Percentiles rank a stretch among this genome's conserved stretches.
Evolutionary conservation across 768 basidiomycete genomes (phyloP).

Genomic region (Leucocoprinus birnbaumii): DNA sequence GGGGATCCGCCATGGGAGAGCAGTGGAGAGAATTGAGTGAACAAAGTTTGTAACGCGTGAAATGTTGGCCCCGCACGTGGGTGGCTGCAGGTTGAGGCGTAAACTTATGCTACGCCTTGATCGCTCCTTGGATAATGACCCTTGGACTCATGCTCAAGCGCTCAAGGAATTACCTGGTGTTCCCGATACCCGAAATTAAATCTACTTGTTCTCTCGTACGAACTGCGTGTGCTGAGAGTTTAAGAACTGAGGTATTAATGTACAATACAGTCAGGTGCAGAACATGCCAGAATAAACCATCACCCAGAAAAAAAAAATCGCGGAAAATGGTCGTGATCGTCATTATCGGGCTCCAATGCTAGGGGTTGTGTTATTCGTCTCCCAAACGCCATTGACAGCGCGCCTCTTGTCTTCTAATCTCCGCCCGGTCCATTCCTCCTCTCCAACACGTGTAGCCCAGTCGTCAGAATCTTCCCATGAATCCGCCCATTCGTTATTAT

Average conservation of each 20-base stretch:
- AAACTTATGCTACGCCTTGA: constrained; percentile 15
- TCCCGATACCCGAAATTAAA: not conserved
- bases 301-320: not conserved
- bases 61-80: constrained; percentile 8
- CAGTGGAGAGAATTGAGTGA: not conserved
- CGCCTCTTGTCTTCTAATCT: constrained; percentile 35
- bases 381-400: constrained; percentile 17
- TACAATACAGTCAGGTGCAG: constrained; percentile 5
- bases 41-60: not conserved
- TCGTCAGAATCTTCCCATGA: constrained; percentile 51
- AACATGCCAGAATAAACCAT: not conserved
- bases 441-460: constrained; percentile 47
- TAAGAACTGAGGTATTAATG: not conserved
- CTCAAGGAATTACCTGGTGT: not conserved
- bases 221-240: not conserved
- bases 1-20: constrained; percentile 18
- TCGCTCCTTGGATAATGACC: no score
- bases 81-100: constrained; percentile 1
- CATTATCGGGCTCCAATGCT: not conserved
- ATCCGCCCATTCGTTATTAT: constrained; percentile 40
- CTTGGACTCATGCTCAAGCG: no score
- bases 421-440: constrained; percentile 45
- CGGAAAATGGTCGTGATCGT: not conserved
- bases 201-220: not conserved
- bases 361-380: not conserved